Evolutionary conservation across 2,329 filamentous ascomycete species (phyloP).

Genomic region (Orbilia ellipsospora): DNA sequence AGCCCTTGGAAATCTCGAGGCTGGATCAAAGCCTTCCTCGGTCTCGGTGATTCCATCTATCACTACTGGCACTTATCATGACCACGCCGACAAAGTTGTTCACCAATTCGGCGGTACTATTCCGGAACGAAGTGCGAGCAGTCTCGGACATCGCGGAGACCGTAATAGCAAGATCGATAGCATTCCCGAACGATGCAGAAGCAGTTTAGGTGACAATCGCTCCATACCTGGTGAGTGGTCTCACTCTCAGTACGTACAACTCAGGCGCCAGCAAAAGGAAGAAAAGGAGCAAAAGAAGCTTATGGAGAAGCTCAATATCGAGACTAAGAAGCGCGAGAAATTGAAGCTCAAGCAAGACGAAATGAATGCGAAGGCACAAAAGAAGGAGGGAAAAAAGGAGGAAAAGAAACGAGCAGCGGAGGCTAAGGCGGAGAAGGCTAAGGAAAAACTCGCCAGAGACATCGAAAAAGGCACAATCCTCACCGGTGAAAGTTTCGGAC

Average conservation of each 20-base stretch:
- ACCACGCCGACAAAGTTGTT: slow-evolving; percentile 29
- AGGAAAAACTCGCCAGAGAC: slow-evolving; percentile 4
- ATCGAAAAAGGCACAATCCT: not conserved
- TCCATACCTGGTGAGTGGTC: not conserved
- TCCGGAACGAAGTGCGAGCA: slow-evolving; percentile 47
- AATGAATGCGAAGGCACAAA: slow-evolving; percentile 12
- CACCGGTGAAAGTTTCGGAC: not conserved
- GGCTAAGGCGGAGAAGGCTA: not conserved
- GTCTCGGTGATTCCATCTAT: slow-evolving; percentile 12
- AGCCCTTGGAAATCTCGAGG: not conserved
- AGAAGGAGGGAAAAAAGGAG: slow-evolving; percentile 1
- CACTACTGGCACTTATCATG: slow-evolving; percentile 46
- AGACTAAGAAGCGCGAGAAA: slow-evolving; percentile 11
- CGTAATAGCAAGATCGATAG: slow-evolving; percentile 9
- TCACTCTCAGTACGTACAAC: not conserved
- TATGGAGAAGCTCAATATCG: not conserved
- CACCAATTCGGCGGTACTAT: slow-evolving; percentile 38
- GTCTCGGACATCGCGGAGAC: slow-evolving; percentile 40
- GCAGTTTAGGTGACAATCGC: slow-evolving; percentile 39
- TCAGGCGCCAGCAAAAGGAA: not conserved
- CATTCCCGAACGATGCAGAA: slow-evolving; percentile 34
- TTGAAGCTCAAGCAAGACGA: not conserved
- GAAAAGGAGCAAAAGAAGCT: slow-evolving; percentile 16
- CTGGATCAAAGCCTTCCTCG: not conserved
- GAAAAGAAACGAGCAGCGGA: slow-evolving; percentile 10